Evolutionary conservation across 305 asterid genomes (phyloP), one percentile per base, ranked within the genome.

Genomic region (Caryopteris hybrid): DNA sequence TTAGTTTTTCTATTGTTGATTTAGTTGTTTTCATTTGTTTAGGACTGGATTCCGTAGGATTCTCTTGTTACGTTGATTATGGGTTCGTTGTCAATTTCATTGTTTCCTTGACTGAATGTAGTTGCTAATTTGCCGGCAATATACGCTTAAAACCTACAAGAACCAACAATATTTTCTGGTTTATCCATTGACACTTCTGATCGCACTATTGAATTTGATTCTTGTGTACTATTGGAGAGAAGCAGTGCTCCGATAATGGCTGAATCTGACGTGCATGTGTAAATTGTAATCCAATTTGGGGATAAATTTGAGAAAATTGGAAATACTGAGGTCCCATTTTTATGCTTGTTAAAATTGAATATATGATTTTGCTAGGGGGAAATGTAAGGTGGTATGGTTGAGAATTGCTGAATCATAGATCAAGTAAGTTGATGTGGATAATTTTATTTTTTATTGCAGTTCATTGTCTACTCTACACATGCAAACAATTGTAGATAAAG

Each of bases 401-500:
- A 6, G 57, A 39, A 2, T 18, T 61, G 46, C 39, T 39, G 23
- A 7, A 46, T 54, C 23, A 20, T 10, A 36, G 52, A 39, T 25
- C 31, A n/a, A 13, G 42, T 16, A 58, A 60, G 48, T 61, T 75
- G 41, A 31, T 6, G 17, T 20, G 33, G 6, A 25, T 23, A 66
- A 64, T 46, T 54, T 48, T 36, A 25, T 42, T 72, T 31, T 74
- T 59, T 74, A 29, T 77, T 81, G 66, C 83, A 94, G 97, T 75
- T 89, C 86, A 53, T 60, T 94, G 81, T 81, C 93, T 51, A 56
- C 63, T 36, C 79, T 73, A 68, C 96, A 91, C 50, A 85, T 94
- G 53, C 88, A 83, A 78, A 69, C 81, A 18, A 70, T 91, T 74
- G 97, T 91, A 2, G 93, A 76, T 61, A 85, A 83, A 74, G 95